Conservation (phyloP, 345 rosid species). For the Viola odorata region DNA sequence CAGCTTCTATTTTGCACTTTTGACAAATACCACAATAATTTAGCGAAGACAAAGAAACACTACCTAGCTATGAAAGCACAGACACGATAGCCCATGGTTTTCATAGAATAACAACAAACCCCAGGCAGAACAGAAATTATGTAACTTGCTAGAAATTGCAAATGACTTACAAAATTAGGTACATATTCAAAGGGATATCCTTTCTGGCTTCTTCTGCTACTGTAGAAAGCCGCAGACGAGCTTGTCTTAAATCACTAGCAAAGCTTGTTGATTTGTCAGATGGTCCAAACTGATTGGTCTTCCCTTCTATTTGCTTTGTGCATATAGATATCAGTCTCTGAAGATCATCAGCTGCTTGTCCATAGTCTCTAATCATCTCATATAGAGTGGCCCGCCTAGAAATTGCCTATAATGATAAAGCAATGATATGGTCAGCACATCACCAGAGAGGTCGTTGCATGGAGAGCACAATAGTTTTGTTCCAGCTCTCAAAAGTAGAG, state of each 20-base stretch:
- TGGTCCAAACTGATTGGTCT: constrained; percentile 34
- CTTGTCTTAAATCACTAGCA: constrained; percentile 61
- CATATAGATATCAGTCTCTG: constrained; percentile 52
- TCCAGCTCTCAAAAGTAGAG: too few species aligned
- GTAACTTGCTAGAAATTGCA: background rate
- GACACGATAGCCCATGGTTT: background rate
- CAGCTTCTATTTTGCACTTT: background rate
- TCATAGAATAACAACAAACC: background rate
- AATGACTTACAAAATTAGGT: constrained; percentile 84
- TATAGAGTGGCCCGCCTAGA: constrained; percentile 79
- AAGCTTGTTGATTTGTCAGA: constrained; percentile 45
- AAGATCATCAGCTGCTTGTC: constrained; percentile 75
- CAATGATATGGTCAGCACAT: background rate
- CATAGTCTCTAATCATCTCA: constrained; percentile 89
- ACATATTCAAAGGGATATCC: constrained; percentile 68
- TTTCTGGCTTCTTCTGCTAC: constrained; percentile 73
- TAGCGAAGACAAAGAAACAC: background rate
- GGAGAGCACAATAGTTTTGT: too few species aligned
- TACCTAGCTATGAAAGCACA: background rate
- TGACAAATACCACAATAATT: background rate
- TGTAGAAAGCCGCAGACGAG: constrained; percentile 49
- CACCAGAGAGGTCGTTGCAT: constrained; percentile 3
- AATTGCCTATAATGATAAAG: constrained; percentile 48
- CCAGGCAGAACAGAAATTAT: background rate
- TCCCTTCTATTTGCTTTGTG: constrained; percentile 58